Evolutionary conservation across 176 grass and related monocot species (phyloP).

Genomic region (Oryza nivara): DNA sequence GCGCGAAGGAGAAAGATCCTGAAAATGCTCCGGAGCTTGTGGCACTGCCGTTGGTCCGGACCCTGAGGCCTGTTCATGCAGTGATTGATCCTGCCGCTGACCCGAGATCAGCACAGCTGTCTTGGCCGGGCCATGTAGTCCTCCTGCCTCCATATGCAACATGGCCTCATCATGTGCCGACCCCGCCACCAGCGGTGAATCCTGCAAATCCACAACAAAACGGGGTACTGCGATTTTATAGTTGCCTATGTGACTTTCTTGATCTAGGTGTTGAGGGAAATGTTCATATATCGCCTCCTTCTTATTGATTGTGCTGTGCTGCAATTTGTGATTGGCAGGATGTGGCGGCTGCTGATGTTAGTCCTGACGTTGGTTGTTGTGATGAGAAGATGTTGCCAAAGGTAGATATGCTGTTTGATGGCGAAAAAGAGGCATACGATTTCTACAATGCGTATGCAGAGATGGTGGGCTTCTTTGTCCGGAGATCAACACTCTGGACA

Average conservation of each 20-base stretch:
- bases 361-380: conserved; percentile 43
- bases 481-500: conserved; percentile 91
- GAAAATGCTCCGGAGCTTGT: conserved; percentile 7
- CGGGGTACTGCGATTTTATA: conserved; percentile 32
- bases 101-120: conserved; percentile 41
- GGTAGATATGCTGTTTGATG: conserved; percentile 76
- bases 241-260: not conserved
- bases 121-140: conserved; percentile 51
- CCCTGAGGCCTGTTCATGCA: conserved; percentile 12
- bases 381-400: conserved; percentile 63
- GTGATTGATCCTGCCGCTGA: conserved; percentile 19
- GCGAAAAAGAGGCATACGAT: conserved; percentile 77
- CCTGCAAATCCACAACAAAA: conserved; percentile 44
- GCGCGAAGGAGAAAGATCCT: conserved; percentile 27
- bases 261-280: conserved; percentile 4
- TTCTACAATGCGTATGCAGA: conserved; percentile 89
- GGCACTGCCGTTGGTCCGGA: conserved; percentile 23
- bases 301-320: conserved; percentile 9
- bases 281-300: conserved; percentile 6
- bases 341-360: conserved; percentile 37
- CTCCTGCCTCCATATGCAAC: conserved; percentile 38
- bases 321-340: conserved; percentile 45
- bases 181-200: conserved; percentile 30
- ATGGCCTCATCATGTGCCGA: conserved; percentile 44
- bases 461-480: conserved; percentile 83